Percentiles rank a stretch among this genome's conserved stretches.
Conservation (phyloP, 306 rosid species). For the Medicago truncatula region DNA sequence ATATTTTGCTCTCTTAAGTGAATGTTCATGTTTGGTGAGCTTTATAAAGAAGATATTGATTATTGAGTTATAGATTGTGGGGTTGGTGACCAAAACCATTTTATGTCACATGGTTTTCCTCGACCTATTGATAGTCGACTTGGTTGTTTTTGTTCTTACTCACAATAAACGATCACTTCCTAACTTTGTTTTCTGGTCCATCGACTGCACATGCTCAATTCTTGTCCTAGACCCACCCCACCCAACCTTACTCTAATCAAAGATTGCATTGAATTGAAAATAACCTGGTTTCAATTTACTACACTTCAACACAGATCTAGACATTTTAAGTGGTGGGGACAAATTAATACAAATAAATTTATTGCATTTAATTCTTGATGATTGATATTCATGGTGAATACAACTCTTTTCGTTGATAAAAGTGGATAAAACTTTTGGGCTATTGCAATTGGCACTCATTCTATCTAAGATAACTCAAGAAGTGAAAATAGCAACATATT, state of each 20-base stretch:
- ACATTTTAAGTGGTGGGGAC: background rate
- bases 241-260: conserved; percentile 13
- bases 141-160: conserved; percentile 22
- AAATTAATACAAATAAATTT: no score
- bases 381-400: background rate
- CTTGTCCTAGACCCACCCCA: conserved; percentile 41
- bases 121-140: conserved; percentile 14
- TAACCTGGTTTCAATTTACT: background rate
- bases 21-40: background rate
- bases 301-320: background rate
- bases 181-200: background rate
- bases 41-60: background rate
- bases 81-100: conserved; percentile 47
- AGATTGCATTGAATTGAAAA: background rate
- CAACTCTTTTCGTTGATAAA: no score
- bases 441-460: no score
- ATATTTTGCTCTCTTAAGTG: no score
- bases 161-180: conserved; percentile 22
- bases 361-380: background rate
- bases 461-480: no score
- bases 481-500: no score
- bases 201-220: conserved; percentile 14
- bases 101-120: conserved; percentile 36
- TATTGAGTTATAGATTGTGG: conserved; percentile 18
- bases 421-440: no score